These are phyloP conservation scores for Plasmodium inui DNA, from an alignment of 169 alveolate species.

Conservation along the genomic window DNA sequence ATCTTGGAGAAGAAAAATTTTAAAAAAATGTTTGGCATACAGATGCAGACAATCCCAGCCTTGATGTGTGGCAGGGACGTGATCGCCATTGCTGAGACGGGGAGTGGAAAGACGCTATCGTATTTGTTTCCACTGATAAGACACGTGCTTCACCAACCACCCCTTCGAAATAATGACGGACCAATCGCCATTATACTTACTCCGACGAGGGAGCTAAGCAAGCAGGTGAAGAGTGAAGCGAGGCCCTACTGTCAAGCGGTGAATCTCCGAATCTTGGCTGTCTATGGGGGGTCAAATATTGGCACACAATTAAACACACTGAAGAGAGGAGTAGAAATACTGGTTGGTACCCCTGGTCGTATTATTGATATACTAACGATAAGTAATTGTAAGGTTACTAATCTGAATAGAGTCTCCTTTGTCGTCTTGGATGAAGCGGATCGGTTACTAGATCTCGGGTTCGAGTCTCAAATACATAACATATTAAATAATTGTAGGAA, in stretches of 20 bases:
- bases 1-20: constrained; percentile 93
- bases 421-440: constrained; percentile 99
- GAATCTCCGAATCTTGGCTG: constrained; percentile 88
- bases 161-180: constrained; percentile 93
- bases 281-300: constrained; percentile 96
- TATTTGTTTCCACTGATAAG: constrained; percentile 97
- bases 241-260: constrained; percentile 85
- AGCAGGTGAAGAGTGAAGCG: constrained; percentile 92
- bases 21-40: constrained; percentile 96
- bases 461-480: constrained; percentile 96
- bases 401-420: constrained; percentile 94
- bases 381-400: constrained; percentile 93
- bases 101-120: constrained; percentile 98
- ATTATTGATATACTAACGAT: constrained; percentile 94
- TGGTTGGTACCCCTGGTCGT: constrained; percentile 98
- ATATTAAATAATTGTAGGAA: constrained; percentile 93
- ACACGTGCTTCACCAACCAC: constrained; percentile 92
- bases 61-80: constrained; percentile 96
- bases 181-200: constrained; percentile 91
- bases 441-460: constrained; percentile 97
- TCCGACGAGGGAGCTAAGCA: constrained; percentile 96
- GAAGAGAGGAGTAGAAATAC: constrained; percentile 96
- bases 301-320: constrained; percentile 92
- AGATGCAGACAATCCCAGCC: constrained; percentile 96
- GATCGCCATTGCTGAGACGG: constrained; percentile 99